A percentile compares a stretch with the other conserved stretches of the same genome.
phyloP scores from a whole-genome alignment of 176 grass and related monocot genomes.

The Themeda triandra region DNA sequence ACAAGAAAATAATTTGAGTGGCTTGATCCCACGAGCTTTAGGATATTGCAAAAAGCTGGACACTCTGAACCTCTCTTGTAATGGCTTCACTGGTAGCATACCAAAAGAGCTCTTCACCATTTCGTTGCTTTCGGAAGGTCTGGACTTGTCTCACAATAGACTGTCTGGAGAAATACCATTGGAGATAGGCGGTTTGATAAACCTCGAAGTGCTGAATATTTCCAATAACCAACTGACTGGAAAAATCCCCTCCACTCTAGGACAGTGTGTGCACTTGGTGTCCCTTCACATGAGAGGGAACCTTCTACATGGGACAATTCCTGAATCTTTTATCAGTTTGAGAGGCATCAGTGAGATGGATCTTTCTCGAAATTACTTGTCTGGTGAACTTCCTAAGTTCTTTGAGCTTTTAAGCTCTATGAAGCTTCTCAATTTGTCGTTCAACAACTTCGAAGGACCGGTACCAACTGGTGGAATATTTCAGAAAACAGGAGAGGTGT shows the following conservation, averaged over 20 bases:
- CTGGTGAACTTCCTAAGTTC: slow-evolving; percentile 29
- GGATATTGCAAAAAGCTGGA: slow-evolving; percentile 19
- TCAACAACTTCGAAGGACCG: slow-evolving; percentile 45
- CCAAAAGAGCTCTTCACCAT: slow-evolving; percentile 17
- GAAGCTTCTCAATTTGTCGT: slow-evolving; percentile 40
- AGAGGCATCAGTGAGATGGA: slow-evolving; percentile 6
- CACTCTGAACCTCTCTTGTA: slow-evolving; percentile 3
- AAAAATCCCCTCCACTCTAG: slow-evolving; percentile 26
- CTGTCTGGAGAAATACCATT: slow-evolving; percentile 19
- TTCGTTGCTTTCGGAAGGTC: not conserved
- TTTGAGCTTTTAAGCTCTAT: not conserved
- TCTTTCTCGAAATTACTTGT: slow-evolving; percentile 37
- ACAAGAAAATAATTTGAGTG: slow-evolving; percentile 13
- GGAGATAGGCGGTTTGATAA: slow-evolving; percentile 15
- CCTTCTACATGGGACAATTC: slow-evolving; percentile 29
- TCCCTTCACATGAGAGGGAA: slow-evolving; percentile 21
- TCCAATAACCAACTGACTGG: slow-evolving; percentile 16
- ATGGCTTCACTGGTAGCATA: slow-evolving; percentile 28
- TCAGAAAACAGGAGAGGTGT: slow-evolving; percentile 17
- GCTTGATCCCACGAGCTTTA: slow-evolving; percentile 7
- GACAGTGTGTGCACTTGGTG: slow-evolving; percentile 13
- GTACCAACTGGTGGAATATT: slow-evolving; percentile 43
- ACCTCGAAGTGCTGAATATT: slow-evolving; percentile 1
- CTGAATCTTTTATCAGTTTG: not conserved
- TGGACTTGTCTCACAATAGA: slow-evolving; percentile 27